Evolutionary conservation across 1,284 basidiomycete genomes (phyloP), one percentile per base, ranked within the genome.

Genomic region (Cryptococcus hybrid): DNA sequence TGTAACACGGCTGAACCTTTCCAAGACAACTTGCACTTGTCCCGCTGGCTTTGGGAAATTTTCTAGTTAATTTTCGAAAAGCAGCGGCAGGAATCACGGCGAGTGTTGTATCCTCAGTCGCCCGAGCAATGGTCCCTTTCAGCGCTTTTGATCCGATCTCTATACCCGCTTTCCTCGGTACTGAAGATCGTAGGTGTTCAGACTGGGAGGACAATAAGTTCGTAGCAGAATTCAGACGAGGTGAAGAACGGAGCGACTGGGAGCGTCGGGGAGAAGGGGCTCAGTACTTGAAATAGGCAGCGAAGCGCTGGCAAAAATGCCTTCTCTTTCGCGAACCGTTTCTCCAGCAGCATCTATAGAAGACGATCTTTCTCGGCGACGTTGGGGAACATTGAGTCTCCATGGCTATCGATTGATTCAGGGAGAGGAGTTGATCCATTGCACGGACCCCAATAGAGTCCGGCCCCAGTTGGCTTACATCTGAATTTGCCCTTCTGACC

Each of bases 61-160:
- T 93, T 76, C 92, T 90, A 0, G 94, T 98, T 35, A 84, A 62
- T 55, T 75, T 76, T 34, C 67, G 84, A 80, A 99, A 99, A 3
- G 95, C 96, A 73, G 97, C 92, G 1, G 95, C 94, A 4, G 95
- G 96, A 55, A 99, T 98, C 12, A 99, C 95, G n/a, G 95, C 96
- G 7, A 99, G 80, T 0, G 95, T 98, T 3, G 91, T 92, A 72
- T 99, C 95, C 55, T 90, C 88, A 1, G 88, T 89, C 3, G 95
- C 96, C 36, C 94, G 83, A 11, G 93, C 94, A 37, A 98, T 86
- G 3, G 87, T 74, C 6, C 75, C 73, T 45, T 69, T 62, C 18
- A 75, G 47, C 7, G 68, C 66, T 6, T 47, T 38, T 51, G 52
- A 36, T 11, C 61, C 53, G 13, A 46, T 13, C 12, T 58, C 54